Conservation (phyloP, 1,284 basidiomycete species). For the Austropuccinia psidii region DNA sequence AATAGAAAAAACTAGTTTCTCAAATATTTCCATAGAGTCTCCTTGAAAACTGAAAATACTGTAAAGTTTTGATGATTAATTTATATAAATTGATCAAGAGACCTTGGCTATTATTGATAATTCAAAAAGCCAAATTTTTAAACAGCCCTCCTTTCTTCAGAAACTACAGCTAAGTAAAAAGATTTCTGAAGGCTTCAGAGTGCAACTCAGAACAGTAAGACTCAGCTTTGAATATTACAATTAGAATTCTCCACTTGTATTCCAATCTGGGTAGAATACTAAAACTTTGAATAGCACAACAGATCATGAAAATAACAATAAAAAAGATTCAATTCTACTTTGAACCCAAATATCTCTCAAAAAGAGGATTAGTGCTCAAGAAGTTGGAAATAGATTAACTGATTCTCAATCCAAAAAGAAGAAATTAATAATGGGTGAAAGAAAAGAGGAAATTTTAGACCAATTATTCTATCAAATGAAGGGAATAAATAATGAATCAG, state of each 20-base stretch:
- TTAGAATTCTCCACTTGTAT: neutral
- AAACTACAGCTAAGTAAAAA: neutral
- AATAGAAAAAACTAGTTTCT: neutral
- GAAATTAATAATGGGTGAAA: neutral
- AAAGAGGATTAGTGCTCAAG: neutral
- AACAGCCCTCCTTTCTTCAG: neutral
- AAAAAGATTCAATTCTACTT: neutral
- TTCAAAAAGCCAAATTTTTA: neutral
- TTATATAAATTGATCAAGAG: neutral
- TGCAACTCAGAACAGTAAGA: neutral
- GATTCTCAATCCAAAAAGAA: neutral
- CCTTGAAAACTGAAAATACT: neutral
- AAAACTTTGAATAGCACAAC: neutral
- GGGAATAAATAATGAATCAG: neutral
- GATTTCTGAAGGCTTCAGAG: neutral
- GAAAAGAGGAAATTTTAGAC: constrained; percentile 40
- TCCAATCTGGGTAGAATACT: neutral
- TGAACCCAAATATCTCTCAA: neutral
- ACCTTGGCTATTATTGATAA: neutral
- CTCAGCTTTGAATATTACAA: neutral
- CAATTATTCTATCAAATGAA: neutral
- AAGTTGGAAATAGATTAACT: neutral
- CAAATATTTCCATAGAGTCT: neutral
- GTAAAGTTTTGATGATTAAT: neutral
- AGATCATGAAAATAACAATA: neutral